phyloP scores from a whole-genome alignment of 805 yeast genomes.

The Hanseniaspora osmophila region DNA sequence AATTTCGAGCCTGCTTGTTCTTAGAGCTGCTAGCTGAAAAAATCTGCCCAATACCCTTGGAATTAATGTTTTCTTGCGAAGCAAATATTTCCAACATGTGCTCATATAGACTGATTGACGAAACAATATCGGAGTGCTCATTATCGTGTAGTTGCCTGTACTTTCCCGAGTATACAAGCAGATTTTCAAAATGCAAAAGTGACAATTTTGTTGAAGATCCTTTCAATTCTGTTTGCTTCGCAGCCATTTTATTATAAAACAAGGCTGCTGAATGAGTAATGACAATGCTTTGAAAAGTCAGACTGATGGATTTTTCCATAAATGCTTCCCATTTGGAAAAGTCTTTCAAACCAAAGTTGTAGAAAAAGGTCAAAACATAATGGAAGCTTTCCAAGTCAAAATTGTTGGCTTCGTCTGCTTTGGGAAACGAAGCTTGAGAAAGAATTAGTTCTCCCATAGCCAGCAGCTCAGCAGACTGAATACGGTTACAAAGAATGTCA shows the following conservation, averaged over 20 bases:
- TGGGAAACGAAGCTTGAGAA: conserved; percentile 27
- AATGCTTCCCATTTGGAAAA: conserved; percentile 13
- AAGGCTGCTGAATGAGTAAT: conserved; percentile 25
- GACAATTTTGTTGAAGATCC: conserved; percentile 13
- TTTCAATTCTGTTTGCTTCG: conserved; percentile 8
- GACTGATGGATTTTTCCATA: conserved; percentile 24
- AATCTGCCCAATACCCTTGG: too few species aligned
- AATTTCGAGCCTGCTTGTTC: too few species aligned
- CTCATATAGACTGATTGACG: conserved; percentile 16
- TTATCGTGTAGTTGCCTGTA: conserved; percentile 24
- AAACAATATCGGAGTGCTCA: conserved; percentile 25
- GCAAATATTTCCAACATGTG: neutral
- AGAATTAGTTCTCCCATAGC: conserved; percentile 11
- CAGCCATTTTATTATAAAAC: conserved; percentile 16
- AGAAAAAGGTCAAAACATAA: conserved; percentile 16
- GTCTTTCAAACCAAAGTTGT: conserved; percentile 6
- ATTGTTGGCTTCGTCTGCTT: conserved; percentile 26
- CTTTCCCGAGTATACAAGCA: conserved; percentile 27
- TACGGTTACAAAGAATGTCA: neutral
- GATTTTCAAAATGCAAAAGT: conserved; percentile 26
- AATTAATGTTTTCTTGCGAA: neutral
- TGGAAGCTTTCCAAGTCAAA: conserved; percentile 20
- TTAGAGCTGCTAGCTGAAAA: too few species aligned
- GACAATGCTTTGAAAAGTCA: conserved; percentile 32
- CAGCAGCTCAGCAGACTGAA: conserved; percentile 10